Base-by-base conservation (phyloP, 2,329 filamentous ascomycete genomes). In the Trichoderma harzianum region DNA sequence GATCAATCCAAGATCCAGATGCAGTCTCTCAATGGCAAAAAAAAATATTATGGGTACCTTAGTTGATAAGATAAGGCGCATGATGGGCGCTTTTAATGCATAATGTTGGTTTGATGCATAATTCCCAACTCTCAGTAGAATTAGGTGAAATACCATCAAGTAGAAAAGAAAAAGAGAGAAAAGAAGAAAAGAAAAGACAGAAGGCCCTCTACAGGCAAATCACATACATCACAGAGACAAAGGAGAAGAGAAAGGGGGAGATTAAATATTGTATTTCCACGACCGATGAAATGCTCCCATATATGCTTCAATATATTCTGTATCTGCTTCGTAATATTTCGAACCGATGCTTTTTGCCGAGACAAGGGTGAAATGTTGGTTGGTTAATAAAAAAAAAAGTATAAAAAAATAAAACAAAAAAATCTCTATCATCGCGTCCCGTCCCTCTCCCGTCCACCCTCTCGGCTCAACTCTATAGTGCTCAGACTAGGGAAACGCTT, bases 401-500 rank as follows among this genome's bases (percentile, higher is more conserved):
- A 34, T 16, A 32, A 53, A 14, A 30, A 34, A 32, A 34, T 11
- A 63, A 28, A 30, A 21, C 12, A 47, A 43, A 47, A 63, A 30
- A 47, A 14, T 21, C 51, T 69, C 39, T 61, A 69, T 69, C 75
- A 76, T 73, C 73, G 72, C 26, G 74, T 70, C 43, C 73, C 73
- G 82, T 77, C 86, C 26, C 73, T 71, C 14, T 75, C 77, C n/a
- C 75, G 74, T 43, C 73, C 74, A 58, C 83, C 79, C 68, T 88
- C 92, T 73, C 90, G 89, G 82, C 96, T 93, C n/a, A 95, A 93
- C 83, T 98, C 95, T 76, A 98, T 88, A 11, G 93, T 89, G 70
- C 90, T 91, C 72, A 98, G 83, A 79, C 92, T 97, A 1, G 95
- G 95, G 81, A 94, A 98, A 72, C 94, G 86, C 81, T 94, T 94